phyloP scores from a whole-genome alignment of 106 monocot species.

The Iris macrosiphon region DNA sequence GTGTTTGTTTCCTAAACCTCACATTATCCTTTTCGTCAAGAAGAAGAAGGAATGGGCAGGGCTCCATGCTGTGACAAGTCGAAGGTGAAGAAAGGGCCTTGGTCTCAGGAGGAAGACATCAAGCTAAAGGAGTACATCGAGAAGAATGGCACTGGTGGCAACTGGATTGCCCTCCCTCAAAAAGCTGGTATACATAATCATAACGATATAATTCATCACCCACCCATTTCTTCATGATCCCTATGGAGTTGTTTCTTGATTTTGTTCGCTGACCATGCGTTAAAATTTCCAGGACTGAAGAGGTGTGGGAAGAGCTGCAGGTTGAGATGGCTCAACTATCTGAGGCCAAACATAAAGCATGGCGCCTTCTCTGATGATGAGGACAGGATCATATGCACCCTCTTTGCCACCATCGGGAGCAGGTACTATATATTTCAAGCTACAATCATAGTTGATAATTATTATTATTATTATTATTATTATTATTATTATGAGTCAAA shows the following conservation, averaged over 20 bases:
- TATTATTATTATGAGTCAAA: no score
- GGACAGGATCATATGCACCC: conserved; percentile 33
- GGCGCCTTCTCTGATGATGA: conserved; percentile 37
- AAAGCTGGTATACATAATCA: conserved; percentile 25
- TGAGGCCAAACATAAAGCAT: conserved; percentile 44
- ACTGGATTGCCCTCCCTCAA: conserved; percentile 23
- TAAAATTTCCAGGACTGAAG: conserved; percentile 48
- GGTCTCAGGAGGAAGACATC: conserved; percentile 18
- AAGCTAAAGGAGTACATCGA: conserved; percentile 23
- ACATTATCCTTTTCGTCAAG: no score
- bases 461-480: no score
- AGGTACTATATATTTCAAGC: conserved; percentile 4
- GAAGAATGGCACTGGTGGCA: conserved; percentile 18
- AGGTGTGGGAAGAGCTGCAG: conserved; percentile 80
- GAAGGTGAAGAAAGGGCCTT: conserved; percentile 26
- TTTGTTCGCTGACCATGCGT: background rate
- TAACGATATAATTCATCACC: background rate
- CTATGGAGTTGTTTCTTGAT: background rate
- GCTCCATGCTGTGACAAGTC: conserved; percentile 26
- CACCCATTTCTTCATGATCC: background rate
- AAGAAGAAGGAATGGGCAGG: conserved; percentile 14
- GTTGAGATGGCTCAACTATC: conserved; percentile 49
- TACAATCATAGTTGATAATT: background rate
- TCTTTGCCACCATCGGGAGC: conserved; percentile 40
- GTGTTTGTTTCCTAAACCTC: no score